Conservation (phyloP, 108 stramenopile genomes). For the Conticribra guillardii region DNA sequence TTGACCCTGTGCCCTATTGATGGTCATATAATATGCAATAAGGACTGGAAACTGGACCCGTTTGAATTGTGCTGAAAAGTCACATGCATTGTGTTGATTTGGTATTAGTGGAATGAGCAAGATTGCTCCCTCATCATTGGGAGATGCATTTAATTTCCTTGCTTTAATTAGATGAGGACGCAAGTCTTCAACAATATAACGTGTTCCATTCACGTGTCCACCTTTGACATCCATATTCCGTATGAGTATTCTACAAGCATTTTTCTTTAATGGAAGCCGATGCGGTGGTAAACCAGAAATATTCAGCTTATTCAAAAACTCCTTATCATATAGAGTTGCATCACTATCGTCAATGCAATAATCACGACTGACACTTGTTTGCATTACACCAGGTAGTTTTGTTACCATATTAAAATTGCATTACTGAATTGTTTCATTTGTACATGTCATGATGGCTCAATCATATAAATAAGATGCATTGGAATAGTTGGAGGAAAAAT, state of each 20-base stretch:
- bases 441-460: constrained; percentile 17
- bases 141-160: not conserved
- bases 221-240: not conserved
- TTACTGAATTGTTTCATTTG: not conserved
- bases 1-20: constrained; percentile 12
- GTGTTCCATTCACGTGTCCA: not conserved
- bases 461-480: constrained; percentile 3
- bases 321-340: not conserved
- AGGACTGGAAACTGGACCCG: constrained; percentile 10
- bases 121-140: no score
- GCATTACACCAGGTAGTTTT: not conserved
- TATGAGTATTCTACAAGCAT: no score
- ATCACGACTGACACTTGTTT: not conserved
- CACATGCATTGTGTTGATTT: not conserved
- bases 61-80: constrained; percentile 9
- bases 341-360: not conserved
- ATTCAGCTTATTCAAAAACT: constrained; percentile 7
- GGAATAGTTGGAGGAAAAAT: constrained; percentile 3
- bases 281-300: constrained; percentile 3
- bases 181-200: not conserved
- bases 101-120: not conserved
- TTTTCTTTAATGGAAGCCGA: not conserved
- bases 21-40: constrained; percentile 5
- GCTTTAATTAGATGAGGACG: not conserved
- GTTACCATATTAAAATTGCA: not conserved